These are phyloP conservation scores for Mycena chlorophos DNA, from an alignment of 768 basidiomycete species.

Conservation along the genomic window DNA sequence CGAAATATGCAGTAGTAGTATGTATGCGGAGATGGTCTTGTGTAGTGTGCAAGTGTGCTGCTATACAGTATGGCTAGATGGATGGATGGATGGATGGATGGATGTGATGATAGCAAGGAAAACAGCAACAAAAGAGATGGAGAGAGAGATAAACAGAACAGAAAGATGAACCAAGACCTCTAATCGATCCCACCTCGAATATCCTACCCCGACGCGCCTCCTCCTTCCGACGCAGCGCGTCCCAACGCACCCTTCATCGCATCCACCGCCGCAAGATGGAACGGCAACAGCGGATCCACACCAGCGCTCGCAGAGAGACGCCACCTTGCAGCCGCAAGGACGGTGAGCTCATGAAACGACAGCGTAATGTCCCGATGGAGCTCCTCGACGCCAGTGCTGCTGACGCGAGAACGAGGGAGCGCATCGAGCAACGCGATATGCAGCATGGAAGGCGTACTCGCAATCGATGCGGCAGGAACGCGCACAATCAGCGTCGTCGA, in stretches of 20 bases:
- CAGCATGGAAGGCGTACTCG: conserved; percentile 51
- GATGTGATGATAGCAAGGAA: no score
- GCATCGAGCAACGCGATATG: conserved; percentile 63
- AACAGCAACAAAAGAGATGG: no score
- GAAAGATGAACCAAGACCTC: no score
- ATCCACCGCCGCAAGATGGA: conserved; percentile 74
- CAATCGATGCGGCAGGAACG: conserved; percentile 45
- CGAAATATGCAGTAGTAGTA: no score
- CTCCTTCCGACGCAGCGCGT: conserved; percentile 32
- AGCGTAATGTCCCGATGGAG: conserved; percentile 58
- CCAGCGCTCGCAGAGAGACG: conserved; percentile 34
- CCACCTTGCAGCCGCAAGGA: conserved; percentile 55
- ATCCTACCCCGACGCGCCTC: no score
- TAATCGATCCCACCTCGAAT: no score
- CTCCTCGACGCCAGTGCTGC: conserved; percentile 25
- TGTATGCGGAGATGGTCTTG: no score
- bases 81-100: no score
- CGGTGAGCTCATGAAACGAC: conserved; percentile 69
- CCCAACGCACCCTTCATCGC: conserved; percentile 52
- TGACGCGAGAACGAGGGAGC: conserved; percentile 39
- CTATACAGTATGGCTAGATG: no score
- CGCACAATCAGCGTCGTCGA: conserved; percentile 61
- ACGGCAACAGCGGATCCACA: conserved; percentile 58
- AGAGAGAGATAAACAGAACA: no score
- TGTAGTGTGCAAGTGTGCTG: no score